Evolutionary conservation across 2,329 filamentous ascomycete genomes (phyloP).

Genomic region (Colletotrichum echinochloae): DNA sequence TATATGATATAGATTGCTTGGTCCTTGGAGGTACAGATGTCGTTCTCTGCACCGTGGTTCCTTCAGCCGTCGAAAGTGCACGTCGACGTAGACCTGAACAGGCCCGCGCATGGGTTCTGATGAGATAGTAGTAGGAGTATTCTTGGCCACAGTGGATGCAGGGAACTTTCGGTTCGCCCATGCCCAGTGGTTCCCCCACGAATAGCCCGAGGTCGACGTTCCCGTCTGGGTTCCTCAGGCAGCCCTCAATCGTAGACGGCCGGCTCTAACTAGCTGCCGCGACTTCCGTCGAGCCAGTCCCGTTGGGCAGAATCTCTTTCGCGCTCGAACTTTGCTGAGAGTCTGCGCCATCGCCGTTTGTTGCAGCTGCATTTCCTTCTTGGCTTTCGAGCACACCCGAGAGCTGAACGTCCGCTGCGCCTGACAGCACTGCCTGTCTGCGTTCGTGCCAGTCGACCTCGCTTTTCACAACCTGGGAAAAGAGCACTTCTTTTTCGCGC

Average conservation of each 20-base stretch:
- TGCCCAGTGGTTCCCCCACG: background rate
- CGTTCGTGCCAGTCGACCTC: constrained; percentile 76
- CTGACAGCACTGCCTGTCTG: constrained; percentile 65
- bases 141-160: background rate
- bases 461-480: constrained; percentile 77
- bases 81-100: background rate
- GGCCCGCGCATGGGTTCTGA: background rate
- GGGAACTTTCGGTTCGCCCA: constrained; percentile 1
- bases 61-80: background rate
- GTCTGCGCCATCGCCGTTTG: constrained; percentile 43
- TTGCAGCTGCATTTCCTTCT: constrained; percentile 20
- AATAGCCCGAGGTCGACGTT: background rate
- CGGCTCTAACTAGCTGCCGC: constrained; percentile 20
- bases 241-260: background rate
- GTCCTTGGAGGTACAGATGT: no score
- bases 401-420: constrained; percentile 59
- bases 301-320: constrained; percentile 25
- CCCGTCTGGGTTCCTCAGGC: background rate
- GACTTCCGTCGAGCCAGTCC: constrained; percentile 19
- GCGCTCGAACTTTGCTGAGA: constrained; percentile 39
- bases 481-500: constrained; percentile 81
- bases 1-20: background rate
- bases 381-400: constrained; percentile 47
- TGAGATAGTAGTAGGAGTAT: background rate
- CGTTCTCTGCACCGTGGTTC: background rate